Base-by-base conservation (phyloP, 2,329 filamentous ascomycete genomes). In the Lachnellula cervina region DNA sequence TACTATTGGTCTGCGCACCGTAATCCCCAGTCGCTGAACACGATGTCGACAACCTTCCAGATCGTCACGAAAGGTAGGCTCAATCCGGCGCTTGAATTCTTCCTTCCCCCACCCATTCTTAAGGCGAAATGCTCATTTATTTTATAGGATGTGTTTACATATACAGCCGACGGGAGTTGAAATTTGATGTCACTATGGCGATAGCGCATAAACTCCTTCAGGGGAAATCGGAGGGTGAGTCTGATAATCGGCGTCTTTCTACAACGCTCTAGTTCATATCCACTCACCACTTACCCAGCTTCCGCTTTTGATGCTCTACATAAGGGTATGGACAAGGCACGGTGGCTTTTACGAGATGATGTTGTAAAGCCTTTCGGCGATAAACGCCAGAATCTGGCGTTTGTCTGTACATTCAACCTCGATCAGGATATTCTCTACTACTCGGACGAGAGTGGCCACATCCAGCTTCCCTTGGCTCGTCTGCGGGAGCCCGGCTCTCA, bases 351-450 rank as follows among this genome's bases (percentile, higher is more conserved):
- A 28, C 49, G 43, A 52, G 49, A 59, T 37, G 57, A 57, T 19
- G 28, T 49, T 45, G 44, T 59, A 23, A 57, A 54, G 14, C 57
- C 57, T 45, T 59, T 57, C 49, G 57, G 57, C 17, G 57, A 57
- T 40, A 57, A 11, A 43, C 57, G 49, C 40, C 54, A 59, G 46
- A 53, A 35, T 51, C 28, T 56, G 2, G 32, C 16, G 38, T 47
- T 34, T 53, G 47, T 59, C 17, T 59, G 40, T 46, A 52, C 35
- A 14, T 55, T 59, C 32, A 32, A 59, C 54, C 55, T 59, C 47
- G 49, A 51, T 42, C 25, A 55, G 8, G 55, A 59, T 17, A 25
- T 52, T 40, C 46, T 57, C 13, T 44, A 21, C 28, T 50, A 32
- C 37, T 51, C 44, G 25, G 34, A 51, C 28, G 28, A 45, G 34